These are phyloP conservation scores for Hirsutella minnesotensis DNA, from an alignment of 2,329 filamentous ascomycete genomes.

Conservation along the genomic window DNA sequence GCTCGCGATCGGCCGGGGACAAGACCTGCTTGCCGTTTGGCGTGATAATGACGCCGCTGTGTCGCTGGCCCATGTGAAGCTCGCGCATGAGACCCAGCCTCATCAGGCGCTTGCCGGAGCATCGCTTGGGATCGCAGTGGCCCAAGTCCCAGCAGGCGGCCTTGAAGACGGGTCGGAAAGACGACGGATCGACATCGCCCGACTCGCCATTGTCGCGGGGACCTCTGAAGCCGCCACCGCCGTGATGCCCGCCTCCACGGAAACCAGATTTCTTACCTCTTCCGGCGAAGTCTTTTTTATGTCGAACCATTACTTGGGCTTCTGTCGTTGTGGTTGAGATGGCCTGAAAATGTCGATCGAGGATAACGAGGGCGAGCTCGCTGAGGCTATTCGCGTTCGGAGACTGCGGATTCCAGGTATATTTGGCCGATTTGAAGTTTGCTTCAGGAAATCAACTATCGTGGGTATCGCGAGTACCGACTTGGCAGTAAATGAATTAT, in stretches of 20 bases:
- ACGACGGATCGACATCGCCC: constrained; percentile 7
- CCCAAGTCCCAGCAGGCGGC: constrained; percentile 97
- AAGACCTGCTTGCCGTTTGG: constrained; percentile 83
- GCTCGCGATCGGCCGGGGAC: constrained; percentile 68
- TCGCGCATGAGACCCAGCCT: constrained; percentile 87
- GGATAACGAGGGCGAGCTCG: no score
- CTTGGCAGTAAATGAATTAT: no score
- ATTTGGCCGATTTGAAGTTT: no score
- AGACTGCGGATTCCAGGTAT: no score
- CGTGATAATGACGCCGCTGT: constrained; percentile 83
- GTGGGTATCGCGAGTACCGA: no score
- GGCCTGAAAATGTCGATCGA: neutral
- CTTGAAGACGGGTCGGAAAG: constrained; percentile 54
- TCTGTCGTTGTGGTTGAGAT: neutral
- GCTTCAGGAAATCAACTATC: no score
- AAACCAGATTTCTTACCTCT: constrained; percentile 61
- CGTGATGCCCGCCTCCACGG: constrained; percentile 34
- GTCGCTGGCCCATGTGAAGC: constrained; percentile 81
- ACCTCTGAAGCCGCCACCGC: constrained; percentile 27
- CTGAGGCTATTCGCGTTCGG: no score
- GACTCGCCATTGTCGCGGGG: constrained; percentile 20
- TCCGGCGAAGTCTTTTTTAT: constrained; percentile 77
- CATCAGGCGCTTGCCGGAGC: constrained; percentile 92
- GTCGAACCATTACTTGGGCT: constrained; percentile 61
- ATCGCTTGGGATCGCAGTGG: constrained; percentile 94